Conservation (phyloP, 768 basidiomycete genomes). For the Gyrodon lividus region DNA sequence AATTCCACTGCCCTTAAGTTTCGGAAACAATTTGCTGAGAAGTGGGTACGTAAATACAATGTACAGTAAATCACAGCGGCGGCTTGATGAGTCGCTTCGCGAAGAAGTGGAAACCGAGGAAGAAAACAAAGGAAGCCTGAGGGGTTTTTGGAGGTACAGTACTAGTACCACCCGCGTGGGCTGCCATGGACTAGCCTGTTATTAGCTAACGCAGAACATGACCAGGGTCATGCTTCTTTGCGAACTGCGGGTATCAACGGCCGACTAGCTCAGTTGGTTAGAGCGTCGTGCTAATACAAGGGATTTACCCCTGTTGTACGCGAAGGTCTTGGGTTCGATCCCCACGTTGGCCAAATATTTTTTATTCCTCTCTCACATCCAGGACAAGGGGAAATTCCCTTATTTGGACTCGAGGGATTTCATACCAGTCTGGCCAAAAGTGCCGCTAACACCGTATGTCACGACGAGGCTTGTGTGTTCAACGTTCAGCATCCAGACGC, state of each 20-base stretch:
- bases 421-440: conserved; percentile 14
- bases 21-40: too few species aligned
- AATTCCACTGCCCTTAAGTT: too few species aligned
- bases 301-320: conserved; percentile 11
- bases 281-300: conserved; percentile 34
- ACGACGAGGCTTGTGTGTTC: background rate
- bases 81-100: too few species aligned
- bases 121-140: too few species aligned
- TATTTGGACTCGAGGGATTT: conserved; percentile 19
- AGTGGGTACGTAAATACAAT: too few species aligned
- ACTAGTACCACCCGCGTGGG: too few species aligned
- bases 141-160: too few species aligned
- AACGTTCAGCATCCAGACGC: background rate
- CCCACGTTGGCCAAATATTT: conserved; percentile 64
- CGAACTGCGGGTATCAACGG: background rate
- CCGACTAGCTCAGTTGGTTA: conserved; percentile 36
- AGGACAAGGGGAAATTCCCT: background rate
- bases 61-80: too few species aligned
- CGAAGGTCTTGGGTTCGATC: conserved; percentile 73
- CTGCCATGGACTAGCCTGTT: too few species aligned
- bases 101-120: too few species aligned
- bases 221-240: background rate
- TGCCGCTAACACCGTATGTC: background rate
- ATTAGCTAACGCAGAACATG: too few species aligned
- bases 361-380: background rate